phyloP scores from a whole-genome alignment of 2,329 filamentous ascomycete species.

The Sporothrix dimorphospora region DNA sequence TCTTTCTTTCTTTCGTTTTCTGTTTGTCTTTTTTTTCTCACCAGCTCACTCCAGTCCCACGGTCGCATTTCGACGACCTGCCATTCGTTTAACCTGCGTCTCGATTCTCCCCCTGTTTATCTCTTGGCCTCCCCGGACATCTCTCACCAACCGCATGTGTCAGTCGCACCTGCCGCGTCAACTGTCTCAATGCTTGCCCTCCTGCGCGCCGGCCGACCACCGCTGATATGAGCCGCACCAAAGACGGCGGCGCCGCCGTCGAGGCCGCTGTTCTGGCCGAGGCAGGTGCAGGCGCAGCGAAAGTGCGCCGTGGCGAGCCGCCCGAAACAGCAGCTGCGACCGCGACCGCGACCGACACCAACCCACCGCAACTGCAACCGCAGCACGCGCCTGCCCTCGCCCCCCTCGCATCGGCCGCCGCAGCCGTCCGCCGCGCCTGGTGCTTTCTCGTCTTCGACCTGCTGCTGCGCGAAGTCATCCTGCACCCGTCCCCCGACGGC shows the following conservation, averaged over 20 bases:
- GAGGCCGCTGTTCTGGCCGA: slow-evolving; percentile 7
- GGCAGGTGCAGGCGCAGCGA: neutral
- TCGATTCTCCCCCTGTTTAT: neutral
- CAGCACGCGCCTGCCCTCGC: neutral
- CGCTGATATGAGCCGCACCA: slow-evolving; percentile 22
- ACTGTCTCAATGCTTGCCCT: neutral
- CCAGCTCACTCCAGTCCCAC: neutral
- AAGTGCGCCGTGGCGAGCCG: neutral
- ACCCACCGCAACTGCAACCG: neutral
- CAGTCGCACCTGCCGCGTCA: neutral
- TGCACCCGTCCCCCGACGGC: slow-evolving; percentile 37
- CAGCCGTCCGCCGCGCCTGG: slow-evolving; percentile 38
- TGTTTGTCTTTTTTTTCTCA: neutral
- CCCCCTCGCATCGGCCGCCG: neutral
- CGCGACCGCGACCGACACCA: too few species aligned
- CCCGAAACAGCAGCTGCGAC: slow-evolving; percentile 16
- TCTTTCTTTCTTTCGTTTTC: neutral
- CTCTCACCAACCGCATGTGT: neutral
- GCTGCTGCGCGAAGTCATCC: slow-evolving; percentile 34
- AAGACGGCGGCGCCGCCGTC: neutral
- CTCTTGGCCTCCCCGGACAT: neutral
- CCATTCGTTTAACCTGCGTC: neutral
- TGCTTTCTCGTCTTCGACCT: slow-evolving; percentile 49
- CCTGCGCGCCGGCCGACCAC: too few species aligned
- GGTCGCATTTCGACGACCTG: slow-evolving; percentile 12